Evolutionary conservation across 345 rosid genomes (phyloP).

Genomic region (Iberis pinnata): DNA sequence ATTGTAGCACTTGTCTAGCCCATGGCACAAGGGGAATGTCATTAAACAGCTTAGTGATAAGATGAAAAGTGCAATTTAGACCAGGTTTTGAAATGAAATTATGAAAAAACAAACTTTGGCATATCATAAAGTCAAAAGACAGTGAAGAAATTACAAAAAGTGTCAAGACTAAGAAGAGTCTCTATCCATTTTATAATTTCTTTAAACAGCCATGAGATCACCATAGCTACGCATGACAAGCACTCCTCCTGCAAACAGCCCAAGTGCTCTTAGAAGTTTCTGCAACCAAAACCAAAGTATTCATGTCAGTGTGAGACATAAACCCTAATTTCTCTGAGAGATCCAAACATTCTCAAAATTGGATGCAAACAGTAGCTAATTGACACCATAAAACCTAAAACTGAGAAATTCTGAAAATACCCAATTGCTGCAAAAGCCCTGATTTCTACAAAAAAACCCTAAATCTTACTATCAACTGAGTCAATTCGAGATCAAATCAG

Average conservation of each 20-base stretch:
- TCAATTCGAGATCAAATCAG: background rate
- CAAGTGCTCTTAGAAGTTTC: conserved; percentile 71
- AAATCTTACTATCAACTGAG: background rate
- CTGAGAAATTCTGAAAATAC: background rate
- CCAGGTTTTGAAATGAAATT: too few species aligned
- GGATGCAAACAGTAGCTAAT: background rate
- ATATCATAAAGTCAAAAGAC: too few species aligned
- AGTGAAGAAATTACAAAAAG: too few species aligned
- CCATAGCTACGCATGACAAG: conserved; percentile 79
- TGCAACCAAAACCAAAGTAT: conserved; percentile 24
- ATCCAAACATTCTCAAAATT: background rate
- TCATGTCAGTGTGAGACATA: background rate
- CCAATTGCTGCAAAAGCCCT: background rate
- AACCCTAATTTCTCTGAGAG: background rate
- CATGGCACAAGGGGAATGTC: too few species aligned
- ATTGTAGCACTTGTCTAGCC: too few species aligned
- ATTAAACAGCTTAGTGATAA: too few species aligned
- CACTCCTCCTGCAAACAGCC: conserved; percentile 69
- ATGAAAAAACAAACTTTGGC: too few species aligned
- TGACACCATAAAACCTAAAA: too few species aligned
- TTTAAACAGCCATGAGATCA: conserved; percentile 73
- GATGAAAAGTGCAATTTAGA: too few species aligned
- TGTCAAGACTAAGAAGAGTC: background rate
- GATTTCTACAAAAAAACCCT: too few species aligned
- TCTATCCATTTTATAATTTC: conserved; percentile 9